Percentiles rank a stretch among this genome's conserved stretches.
Conservation (phyloP, 148 eudicot genomes). For the Cornus controversa region DNA sequence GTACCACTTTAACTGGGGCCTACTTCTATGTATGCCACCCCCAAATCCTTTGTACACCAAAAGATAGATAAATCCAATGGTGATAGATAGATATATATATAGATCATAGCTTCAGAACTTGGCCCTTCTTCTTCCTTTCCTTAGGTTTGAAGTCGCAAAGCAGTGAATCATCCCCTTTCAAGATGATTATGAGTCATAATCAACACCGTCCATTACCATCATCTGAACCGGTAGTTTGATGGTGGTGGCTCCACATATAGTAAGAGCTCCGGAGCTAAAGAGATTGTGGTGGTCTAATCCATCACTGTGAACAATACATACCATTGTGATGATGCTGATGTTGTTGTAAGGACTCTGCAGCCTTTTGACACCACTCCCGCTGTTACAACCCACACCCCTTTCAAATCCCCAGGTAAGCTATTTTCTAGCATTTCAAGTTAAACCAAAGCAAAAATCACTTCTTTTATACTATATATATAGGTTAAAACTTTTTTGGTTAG, state of each 20-base stretch:
- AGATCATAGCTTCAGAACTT: too few species aligned
- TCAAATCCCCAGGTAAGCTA: constrained; percentile 46
- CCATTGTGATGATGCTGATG: background rate
- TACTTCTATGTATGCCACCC: too few species aligned
- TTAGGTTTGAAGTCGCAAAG: constrained; percentile 29
- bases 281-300: too few species aligned
- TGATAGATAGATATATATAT: too few species aligned
- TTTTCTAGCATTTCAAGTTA: background rate
- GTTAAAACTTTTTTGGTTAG: background rate
- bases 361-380: constrained; percentile 40
- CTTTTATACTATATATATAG: background rate
- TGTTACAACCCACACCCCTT: constrained; percentile 1
- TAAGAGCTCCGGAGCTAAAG: too few species aligned
- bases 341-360: constrained; percentile 26
- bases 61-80: too few species aligned
- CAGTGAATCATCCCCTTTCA: constrained; percentile 22
- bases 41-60: too few species aligned
- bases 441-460: background rate
- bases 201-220: constrained; percentile 11
- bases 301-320: background rate
- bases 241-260: constrained; percentile 38
- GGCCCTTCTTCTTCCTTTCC: too few species aligned
- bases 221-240: background rate
- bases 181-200: constrained; percentile 7
- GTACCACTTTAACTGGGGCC: too few species aligned